Percentiles rank a stretch among this genome's conserved stretches.
phyloP scores from a whole-genome alignment of 2,329 filamentous ascomycete species.

The Exserohilum rostratum region DNA sequence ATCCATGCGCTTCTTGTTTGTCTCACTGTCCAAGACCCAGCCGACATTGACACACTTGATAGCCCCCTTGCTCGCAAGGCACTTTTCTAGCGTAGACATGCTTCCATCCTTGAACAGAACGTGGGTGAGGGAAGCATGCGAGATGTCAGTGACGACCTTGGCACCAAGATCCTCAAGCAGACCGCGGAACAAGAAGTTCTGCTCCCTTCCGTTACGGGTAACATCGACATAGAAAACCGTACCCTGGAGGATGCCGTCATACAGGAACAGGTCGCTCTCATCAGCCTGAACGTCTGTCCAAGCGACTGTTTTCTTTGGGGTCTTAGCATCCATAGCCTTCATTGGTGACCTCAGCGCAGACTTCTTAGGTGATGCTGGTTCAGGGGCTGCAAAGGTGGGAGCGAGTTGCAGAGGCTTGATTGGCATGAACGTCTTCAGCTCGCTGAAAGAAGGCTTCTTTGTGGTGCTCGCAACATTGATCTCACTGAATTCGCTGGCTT shows the following conservation, averaged over 20 bases:
- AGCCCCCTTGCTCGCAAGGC: slow-evolving; percentile 71
- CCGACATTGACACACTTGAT: slow-evolving; percentile 86
- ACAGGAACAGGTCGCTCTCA: slow-evolving; percentile 29
- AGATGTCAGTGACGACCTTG: slow-evolving; percentile 69
- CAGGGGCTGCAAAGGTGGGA: slow-evolving; percentile 13
- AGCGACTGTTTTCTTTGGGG: slow-evolving; percentile 47
- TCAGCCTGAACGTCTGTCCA: slow-evolving; percentile 33
- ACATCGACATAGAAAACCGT: slow-evolving; percentile 84
- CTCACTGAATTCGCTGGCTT: slow-evolving; percentile 21
- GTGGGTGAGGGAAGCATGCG: slow-evolving; percentile 80
- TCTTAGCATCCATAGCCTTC: slow-evolving; percentile 34
- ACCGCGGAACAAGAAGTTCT: slow-evolving; percentile 72
- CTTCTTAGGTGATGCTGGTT: slow-evolving; percentile 34
- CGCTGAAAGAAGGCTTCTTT: slow-evolving; percentile 13
- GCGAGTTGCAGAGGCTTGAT: slow-evolving; percentile 24
- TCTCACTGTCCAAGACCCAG: slow-evolving; percentile 75
- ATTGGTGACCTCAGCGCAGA: slow-evolving; percentile 47
- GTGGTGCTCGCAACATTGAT: slow-evolving; percentile 19
- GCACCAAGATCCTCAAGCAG: slow-evolving; percentile 83
- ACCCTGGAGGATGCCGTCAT: slow-evolving; percentile 54
- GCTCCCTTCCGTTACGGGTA: slow-evolving; percentile 71
- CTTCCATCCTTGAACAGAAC: slow-evolving; percentile 90
- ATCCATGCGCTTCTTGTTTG: slow-evolving; percentile 42
- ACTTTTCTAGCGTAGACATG: slow-evolving; percentile 80
- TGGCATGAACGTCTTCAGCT: slow-evolving; percentile 18